phyloP scores from a whole-genome alignment of 148 eudicot species.

The Fagopyrum esculentum region DNA sequence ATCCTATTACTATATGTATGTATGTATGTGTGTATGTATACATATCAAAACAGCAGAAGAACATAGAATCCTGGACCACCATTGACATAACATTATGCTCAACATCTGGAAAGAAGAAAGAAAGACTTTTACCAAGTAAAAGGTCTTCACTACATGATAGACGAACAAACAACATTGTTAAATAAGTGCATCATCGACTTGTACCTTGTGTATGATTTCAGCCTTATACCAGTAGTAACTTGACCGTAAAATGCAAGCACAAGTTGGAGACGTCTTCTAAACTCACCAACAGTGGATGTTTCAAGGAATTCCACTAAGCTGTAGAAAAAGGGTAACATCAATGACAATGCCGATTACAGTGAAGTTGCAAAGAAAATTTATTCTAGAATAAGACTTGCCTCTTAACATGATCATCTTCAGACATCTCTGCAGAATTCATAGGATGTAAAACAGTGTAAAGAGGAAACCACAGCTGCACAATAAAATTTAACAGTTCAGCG shows the following conservation, averaged over 20 bases:
- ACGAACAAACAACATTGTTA: not conserved
- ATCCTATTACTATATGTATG: no score
- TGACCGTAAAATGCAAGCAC: constrained; percentile 82
- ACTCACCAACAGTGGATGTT: constrained; percentile 86
- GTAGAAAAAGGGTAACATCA: constrained; percentile 19
- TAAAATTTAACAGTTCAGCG: not conserved
- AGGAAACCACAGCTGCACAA: constrained; percentile 90
- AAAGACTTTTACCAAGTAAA: not conserved
- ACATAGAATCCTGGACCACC: constrained; percentile 2
- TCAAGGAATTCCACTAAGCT: constrained; percentile 86
- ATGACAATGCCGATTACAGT: not conserved
- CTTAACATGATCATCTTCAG: constrained; percentile 45
- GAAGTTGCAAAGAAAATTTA: not conserved
- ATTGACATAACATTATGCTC: not conserved
- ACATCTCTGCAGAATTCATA: constrained; percentile 31
- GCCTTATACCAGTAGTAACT: constrained; percentile 42
- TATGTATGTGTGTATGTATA: no score
- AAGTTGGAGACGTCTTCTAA: constrained; percentile 71
- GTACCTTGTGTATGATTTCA: constrained; percentile 52
- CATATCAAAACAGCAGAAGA: not conserved
- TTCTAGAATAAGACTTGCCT: constrained; percentile 43
- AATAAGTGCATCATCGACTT: not conserved
- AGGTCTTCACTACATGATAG: not conserved
- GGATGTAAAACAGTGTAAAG: constrained; percentile 68
- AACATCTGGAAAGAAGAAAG: not conserved